These are phyloP conservation scores for Wilcoxina mikolae DNA, from an alignment of 495 filamentous ascomycete genomes.

Conservation along the genomic window DNA sequence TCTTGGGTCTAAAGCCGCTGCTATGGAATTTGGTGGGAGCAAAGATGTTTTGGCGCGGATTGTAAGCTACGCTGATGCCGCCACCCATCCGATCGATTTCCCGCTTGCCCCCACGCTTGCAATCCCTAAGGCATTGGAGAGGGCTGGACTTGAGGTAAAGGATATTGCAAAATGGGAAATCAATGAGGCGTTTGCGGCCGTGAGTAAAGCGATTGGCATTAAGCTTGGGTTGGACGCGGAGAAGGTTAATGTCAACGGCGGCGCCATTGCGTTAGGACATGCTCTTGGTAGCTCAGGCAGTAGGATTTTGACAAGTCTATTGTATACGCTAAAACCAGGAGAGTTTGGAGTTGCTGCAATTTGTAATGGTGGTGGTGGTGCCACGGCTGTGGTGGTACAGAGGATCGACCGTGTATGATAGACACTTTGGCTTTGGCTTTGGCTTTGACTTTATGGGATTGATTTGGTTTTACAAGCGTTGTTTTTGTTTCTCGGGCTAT, in stretches of 20 bases:
- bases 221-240: constrained; percentile 64
- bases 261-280: constrained; percentile 88
- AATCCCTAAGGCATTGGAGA: constrained; percentile 74
- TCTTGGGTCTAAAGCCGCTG: constrained; percentile 59
- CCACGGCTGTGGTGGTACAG: constrained; percentile 85
- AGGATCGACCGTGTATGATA: constrained; percentile 41
- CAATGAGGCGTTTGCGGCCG: constrained; percentile 94
- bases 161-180: constrained; percentile 94
- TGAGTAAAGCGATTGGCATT: constrained; percentile 90
- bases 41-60: constrained; percentile 67
- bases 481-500: too few relatives aligned
- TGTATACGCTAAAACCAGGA: constrained; percentile 78
- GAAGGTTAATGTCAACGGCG: constrained; percentile 74
- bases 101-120: constrained; percentile 84
- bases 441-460: too few relatives aligned
- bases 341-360: constrained; percentile 93
- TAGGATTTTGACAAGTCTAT: constrained; percentile 72
- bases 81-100: constrained; percentile 88
- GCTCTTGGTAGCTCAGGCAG: constrained; percentile 88
- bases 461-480: too few relatives aligned
- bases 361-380: constrained; percentile 90
- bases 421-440: too few relatives aligned
- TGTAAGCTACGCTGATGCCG: constrained; percentile 74
- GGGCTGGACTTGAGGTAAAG: constrained; percentile 75
- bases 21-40: constrained; percentile 53